Conservation (phyloP, 768 basidiomycete species). For the Clitopilus passeckerianus region DNA sequence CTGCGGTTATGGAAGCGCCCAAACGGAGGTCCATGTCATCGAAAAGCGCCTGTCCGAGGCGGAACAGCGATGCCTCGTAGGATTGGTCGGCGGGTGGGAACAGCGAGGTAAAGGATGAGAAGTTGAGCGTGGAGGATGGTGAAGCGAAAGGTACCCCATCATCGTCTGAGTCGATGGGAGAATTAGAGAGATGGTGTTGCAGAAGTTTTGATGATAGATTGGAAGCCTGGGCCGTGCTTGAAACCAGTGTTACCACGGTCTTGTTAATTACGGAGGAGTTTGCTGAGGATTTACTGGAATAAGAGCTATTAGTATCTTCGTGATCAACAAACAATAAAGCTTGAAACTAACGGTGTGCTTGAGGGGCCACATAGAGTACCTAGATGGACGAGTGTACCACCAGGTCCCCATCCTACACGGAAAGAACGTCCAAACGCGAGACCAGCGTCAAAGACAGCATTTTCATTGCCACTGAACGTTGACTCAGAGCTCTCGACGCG, state of each 20-base stretch:
- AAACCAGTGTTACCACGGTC: conserved; percentile 40
- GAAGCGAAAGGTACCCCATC: conserved; percentile 65
- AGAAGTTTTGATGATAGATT: conserved; percentile 58
- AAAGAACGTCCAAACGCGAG: conserved; percentile 84
- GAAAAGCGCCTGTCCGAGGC: conserved; percentile 86
- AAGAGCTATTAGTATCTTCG: conserved; percentile 1
- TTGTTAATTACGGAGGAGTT: conserved; percentile 58
- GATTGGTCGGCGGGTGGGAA: conserved; percentile 70
- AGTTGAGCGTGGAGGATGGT: conserved; percentile 60
- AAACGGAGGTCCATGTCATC: conserved; percentile 74
- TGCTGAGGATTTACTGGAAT: conserved; percentile 44
- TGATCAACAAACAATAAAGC: too few relatives aligned
- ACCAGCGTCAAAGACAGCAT: conserved; percentile 72
- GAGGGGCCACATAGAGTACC: conserved; percentile 67
- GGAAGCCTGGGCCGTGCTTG: conserved; percentile 23
- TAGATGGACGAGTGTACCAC: conserved; percentile 68
- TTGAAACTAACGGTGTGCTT: conserved; percentile 42
- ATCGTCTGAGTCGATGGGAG: conserved; percentile 66
- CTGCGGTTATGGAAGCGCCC: conserved; percentile 45
- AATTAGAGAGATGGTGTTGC: conserved; percentile 71
- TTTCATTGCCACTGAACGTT: conserved; percentile 58
- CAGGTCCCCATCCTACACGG: conserved; percentile 86
- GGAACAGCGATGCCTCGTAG: conserved; percentile 76
- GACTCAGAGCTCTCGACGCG: conserved; percentile 69
- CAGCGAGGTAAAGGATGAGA: conserved; percentile 70